A percentile compares a stretch with the other conserved stretches of the same genome.
Conservation (phyloP, 2,329 filamentous ascomycete species). For the Plectosphaerella plurivora region DNA sequence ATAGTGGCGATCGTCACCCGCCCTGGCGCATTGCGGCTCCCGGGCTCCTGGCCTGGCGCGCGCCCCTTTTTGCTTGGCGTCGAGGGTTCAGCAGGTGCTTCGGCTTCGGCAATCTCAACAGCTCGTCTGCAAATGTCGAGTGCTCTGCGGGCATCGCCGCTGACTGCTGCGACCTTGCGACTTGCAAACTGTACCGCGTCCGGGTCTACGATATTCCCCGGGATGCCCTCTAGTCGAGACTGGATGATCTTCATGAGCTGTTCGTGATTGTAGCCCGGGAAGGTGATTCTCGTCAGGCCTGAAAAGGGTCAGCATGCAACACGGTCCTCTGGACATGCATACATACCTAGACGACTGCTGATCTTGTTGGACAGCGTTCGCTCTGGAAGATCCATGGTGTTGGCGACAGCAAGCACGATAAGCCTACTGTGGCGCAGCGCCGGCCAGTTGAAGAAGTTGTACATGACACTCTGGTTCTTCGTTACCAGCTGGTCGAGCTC, state of each 20-base stretch:
- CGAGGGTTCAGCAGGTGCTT: slow-evolving; percentile 43
- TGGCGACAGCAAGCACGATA: slow-evolving; percentile 95
- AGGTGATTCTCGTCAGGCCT: slow-evolving; percentile 88
- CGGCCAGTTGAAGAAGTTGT: slow-evolving; percentile 99
- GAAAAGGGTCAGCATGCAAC: not conserved
- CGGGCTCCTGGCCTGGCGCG: slow-evolving; percentile 16
- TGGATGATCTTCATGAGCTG: slow-evolving; percentile 97
- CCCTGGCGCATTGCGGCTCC: slow-evolving; percentile 31
- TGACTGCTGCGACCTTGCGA: slow-evolving; percentile 93
- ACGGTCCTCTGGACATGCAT: not conserved
- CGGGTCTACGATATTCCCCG: slow-evolving; percentile 82
- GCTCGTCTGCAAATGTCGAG: slow-evolving; percentile 93
- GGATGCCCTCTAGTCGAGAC: slow-evolving; percentile 84
- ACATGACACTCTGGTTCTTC: slow-evolving; percentile 99
- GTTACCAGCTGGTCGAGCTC: slow-evolving; percentile 97
- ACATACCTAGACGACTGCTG: slow-evolving; percentile 70
- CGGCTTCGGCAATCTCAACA: slow-evolving; percentile 87
- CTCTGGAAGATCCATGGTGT: slow-evolving; percentile 98
- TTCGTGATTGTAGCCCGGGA: slow-evolving; percentile 94
- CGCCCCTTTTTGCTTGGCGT: slow-evolving; percentile 57
- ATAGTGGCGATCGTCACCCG: slow-evolving; percentile 90
- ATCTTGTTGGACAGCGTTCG: slow-evolving; percentile 98
- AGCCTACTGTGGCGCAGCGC: slow-evolving; percentile 84
- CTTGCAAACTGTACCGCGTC: slow-evolving; percentile 96
- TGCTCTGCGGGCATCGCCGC: slow-evolving; percentile 85